These are phyloP conservation scores for Sphagnum fallax DNA, from an alignment of 228 moss, liverwort and hornwort genomes.

Conservation along the genomic window DNA sequence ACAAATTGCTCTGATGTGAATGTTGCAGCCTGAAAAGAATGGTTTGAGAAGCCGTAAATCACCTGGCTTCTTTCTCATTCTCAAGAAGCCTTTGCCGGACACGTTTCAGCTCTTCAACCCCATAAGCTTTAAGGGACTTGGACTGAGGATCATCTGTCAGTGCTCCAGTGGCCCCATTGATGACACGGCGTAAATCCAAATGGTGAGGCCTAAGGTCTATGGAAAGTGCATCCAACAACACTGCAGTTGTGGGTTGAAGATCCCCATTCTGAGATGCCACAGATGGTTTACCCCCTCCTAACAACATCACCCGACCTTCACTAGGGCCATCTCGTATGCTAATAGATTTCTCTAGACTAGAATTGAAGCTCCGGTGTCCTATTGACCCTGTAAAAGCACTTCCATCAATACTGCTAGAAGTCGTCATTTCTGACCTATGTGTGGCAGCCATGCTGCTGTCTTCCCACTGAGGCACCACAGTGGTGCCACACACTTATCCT, in stretches of 20 bases:
- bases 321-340: conserved; percentile 72
- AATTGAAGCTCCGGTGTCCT: conserved; percentile 60
- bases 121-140: conserved; percentile 46
- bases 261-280: conserved; percentile 27
- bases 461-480: conserved; percentile 76
- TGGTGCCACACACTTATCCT: conserved; percentile 62
- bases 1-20: not conserved
- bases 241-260: conserved; percentile 48
- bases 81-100: conserved; percentile 44
- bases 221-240: conserved; percentile 42
- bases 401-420: conserved; percentile 68
- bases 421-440: conserved; percentile 75
- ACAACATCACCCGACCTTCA: conserved; percentile 22
- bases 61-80: conserved; percentile 31
- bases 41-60: not conserved
- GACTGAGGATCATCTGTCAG: conserved; percentile 45
- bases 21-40: not conserved
- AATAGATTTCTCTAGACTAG: conserved; percentile 78
- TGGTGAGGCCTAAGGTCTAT: conserved; percentile 38
- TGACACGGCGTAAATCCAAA: conserved; percentile 62
- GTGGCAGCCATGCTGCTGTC: conserved; percentile 74
- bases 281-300: conserved; percentile 26
- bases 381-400: conserved; percentile 44
- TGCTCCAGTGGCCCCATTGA: conserved; percentile 55
- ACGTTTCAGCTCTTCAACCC: conserved; percentile 72